Evolutionary conservation across 2,329 filamentous ascomycete species (phyloP), one percentile per base, ranked within the genome.

Genomic region (Alternaria ventricosa): DNA sequence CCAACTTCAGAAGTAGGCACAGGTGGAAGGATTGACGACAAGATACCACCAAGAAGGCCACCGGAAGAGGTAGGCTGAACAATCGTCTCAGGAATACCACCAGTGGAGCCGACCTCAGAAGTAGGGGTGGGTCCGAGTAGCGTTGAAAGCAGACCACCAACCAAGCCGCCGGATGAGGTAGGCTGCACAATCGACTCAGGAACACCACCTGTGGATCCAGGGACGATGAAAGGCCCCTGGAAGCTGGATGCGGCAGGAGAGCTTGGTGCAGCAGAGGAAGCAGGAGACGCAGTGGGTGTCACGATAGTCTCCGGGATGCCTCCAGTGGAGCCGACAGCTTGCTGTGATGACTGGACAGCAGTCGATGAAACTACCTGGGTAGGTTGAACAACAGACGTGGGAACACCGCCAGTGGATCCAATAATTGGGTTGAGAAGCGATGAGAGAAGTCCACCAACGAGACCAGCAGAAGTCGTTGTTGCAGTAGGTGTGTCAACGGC

Each of bases 211-310:
- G 71, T 72, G 6, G 69, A 68, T 36, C 71, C 73, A 18, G 71
- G 69, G 20, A 72, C 61, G 23, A 71, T 74, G 61, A 74, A 73
- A 5, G 71, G 68, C 7, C 71, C 71, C 1, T 67, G 68, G 51
- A 74, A 68, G 63, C 68, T 69, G 15, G 71, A 72, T 13, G 67
- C 53, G 22, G 59, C 61, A 27, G 61, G 22, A 30, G 61, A 55
- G 22, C 55, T 63, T 57, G 64, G 57, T 47, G 55, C 50, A 15
- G 61, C 57, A 44, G 66, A 60, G 30, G 60, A 30, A 18, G 41
- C 49, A 20, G 65, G 53, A n/a, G 65, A 60, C 4, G 65, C 47
- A 36, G 68, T 71, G 27, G 64, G 66, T 22, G 63, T 60, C n/a
- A 72, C 57, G 30, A 74, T 65, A 4, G 63, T 60, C 41, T 66